A percentile compares a stretch with the other conserved stretches of the same genome.
Evolutionary conservation across 257 asterid species (phyloP).

Genomic region (Apocynum venetum): DNA sequence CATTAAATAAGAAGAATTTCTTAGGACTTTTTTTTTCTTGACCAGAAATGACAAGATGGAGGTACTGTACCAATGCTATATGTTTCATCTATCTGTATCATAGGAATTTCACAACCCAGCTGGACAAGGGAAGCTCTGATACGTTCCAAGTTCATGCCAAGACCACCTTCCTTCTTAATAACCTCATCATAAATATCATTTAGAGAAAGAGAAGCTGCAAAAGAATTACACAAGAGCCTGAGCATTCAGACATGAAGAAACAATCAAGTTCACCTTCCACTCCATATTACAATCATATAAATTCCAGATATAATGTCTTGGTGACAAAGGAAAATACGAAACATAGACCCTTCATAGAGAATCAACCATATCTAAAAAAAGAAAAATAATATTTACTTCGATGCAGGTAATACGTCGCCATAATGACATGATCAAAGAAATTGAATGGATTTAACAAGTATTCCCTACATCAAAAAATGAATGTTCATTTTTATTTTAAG

Average conservation of each 20-base stretch:
- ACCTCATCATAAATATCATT: slow-evolving; percentile 69
- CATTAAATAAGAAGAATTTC: not conserved
- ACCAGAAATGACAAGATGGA: slow-evolving; percentile 1
- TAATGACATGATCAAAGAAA: not conserved
- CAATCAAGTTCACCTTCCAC: not conserved
- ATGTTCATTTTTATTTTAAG: too few relatives aligned
- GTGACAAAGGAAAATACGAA: not conserved
- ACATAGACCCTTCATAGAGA: not conserved
- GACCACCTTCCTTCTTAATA: slow-evolving; percentile 64
- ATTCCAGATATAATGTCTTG: not conserved
- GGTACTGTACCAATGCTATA: slow-evolving; percentile 57
- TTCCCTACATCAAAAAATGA: too few relatives aligned
- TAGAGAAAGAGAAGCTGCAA: slow-evolving; percentile 57
- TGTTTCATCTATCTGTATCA: slow-evolving; percentile 43
- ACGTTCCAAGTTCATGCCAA: slow-evolving; percentile 62
- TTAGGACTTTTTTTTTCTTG: not conserved
- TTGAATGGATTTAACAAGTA: not conserved
- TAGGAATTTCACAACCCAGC: slow-evolving; percentile 55
- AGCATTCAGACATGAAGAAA: not conserved
- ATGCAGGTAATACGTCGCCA: not conserved
- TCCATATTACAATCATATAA: not conserved
- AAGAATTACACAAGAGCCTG: slow-evolving; percentile 6
- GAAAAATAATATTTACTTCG: not conserved
- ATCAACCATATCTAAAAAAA: not conserved
- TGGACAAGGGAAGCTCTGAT: slow-evolving; percentile 53